phyloP scores from a whole-genome alignment of 2,329 filamentous ascomycete genomes.

The Epichloe coenophiala region DNA sequence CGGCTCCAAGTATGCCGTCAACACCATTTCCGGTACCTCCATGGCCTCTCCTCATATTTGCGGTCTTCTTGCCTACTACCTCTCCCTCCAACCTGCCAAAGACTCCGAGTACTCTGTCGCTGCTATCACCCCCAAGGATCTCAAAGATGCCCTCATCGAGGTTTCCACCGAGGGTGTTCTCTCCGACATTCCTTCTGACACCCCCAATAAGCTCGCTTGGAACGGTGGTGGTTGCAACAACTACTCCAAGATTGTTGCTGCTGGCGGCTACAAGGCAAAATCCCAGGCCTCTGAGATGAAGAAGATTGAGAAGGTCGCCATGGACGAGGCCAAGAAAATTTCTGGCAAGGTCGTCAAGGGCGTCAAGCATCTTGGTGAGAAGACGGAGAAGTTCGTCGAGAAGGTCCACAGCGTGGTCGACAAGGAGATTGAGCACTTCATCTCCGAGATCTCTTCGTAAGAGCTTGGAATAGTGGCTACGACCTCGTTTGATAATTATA shows the following conservation, averaged over 20 bases:
- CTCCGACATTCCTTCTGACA: slow-evolving; percentile 69
- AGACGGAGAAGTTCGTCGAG: slow-evolving; percentile 48
- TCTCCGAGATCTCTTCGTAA: slow-evolving; percentile 35
- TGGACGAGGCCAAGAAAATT: slow-evolving; percentile 47
- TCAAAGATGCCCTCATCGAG: slow-evolving; percentile 78
- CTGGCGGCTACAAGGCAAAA: slow-evolving; percentile 55
- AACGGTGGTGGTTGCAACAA: slow-evolving; percentile 93
- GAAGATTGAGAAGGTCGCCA: slow-evolving; percentile 45
- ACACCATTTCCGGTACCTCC: slow-evolving; percentile 98
- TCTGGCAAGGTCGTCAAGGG: slow-evolving; percentile 42
- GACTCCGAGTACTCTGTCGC: slow-evolving; percentile 88
- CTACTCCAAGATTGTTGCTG: slow-evolving; percentile 69
- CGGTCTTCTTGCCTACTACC: slow-evolving; percentile 93
- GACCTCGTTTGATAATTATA: background rate
- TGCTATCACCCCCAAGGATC: slow-evolving; percentile 79
- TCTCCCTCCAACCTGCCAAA: slow-evolving; percentile 82
- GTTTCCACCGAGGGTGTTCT: slow-evolving; percentile 71
- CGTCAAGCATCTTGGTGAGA: slow-evolving; percentile 36
- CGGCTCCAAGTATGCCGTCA: slow-evolving; percentile 86
- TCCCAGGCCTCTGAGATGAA: slow-evolving; percentile 32
- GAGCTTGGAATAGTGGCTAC: slow-evolving; percentile 3
- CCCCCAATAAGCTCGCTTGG: slow-evolving; percentile 93
- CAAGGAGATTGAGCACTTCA: slow-evolving; percentile 46
- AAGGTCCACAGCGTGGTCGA: slow-evolving; percentile 51
- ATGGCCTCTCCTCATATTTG: slow-evolving; percentile 97